Percentiles rank a stretch among this genome's conserved stretches.
These are phyloP conservation scores for Acacia melanoxylon DNA, from an alignment of 306 rosid species.

Conservation along the genomic window DNA sequence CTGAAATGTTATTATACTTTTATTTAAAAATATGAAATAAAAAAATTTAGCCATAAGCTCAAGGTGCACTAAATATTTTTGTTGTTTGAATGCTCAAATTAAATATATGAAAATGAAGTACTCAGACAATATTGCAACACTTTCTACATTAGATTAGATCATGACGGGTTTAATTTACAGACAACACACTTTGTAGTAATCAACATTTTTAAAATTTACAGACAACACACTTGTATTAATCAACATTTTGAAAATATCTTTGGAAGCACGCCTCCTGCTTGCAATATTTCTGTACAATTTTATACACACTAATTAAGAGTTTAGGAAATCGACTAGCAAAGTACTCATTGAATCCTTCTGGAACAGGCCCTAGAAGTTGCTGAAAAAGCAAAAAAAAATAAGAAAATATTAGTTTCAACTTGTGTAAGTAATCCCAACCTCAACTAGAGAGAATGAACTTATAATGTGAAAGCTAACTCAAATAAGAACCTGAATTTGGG, in stretches of 20 bases:
- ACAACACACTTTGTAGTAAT: conserved; percentile 4
- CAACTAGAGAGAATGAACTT: neutral
- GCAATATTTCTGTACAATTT: conserved; percentile 49
- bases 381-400: conserved; percentile 17
- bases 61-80: neutral
- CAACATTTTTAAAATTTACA: conserved; percentile 26
- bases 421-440: neutral
- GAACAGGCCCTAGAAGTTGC: conserved; percentile 61
- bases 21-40: neutral
- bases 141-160: neutral
- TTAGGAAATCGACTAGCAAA: conserved; percentile 67
- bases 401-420: conserved; percentile 5
- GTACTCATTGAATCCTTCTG: conserved; percentile 60
- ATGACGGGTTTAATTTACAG: neutral
- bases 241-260: conserved; percentile 46
- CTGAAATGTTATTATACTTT: neutral
- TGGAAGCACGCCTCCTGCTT: conserved; percentile 52
- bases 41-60: neutral
- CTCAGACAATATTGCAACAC: neutral
- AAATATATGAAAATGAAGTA: too few relatives aligned
- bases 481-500: conserved; percentile 66
- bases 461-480: neutral
- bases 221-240: conserved; percentile 9
- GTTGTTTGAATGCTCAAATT: neutral
- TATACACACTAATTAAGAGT: conserved; percentile 62